Evolutionary conservation across 495 filamentous ascomycete genomes (phyloP).

Genomic region (Trichoderma erinaceum): DNA sequence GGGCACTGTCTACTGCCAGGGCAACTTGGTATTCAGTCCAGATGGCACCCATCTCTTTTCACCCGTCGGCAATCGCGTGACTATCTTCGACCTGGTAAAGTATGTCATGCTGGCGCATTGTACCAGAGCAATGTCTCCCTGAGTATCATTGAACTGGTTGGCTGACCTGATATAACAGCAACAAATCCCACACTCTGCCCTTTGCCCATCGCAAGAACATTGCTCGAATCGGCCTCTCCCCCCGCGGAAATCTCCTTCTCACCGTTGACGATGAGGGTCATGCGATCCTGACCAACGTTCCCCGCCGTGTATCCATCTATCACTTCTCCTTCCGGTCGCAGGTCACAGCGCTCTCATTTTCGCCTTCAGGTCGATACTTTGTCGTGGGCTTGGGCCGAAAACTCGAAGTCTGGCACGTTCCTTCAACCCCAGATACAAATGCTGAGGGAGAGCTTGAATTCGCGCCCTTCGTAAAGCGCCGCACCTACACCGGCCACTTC

Average conservation of each 20-base stretch:
- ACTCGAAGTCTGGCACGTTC: slow-evolving; percentile 93
- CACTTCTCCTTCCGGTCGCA: slow-evolving; percentile 88
- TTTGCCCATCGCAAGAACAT: slow-evolving; percentile 94
- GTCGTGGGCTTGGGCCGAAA: slow-evolving; percentile 77
- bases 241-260: slow-evolving; percentile 82
- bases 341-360: slow-evolving; percentile 81
- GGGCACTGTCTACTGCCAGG: slow-evolving; percentile 94
- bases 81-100: slow-evolving; percentile 95
- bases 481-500: slow-evolving; percentile 80
- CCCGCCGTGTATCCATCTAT: slow-evolving; percentile 76
- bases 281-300: slow-evolving; percentile 84
- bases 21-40: slow-evolving; percentile 92
- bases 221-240: slow-evolving; percentile 75
- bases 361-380: slow-evolving; percentile 85
- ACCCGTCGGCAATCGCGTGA: slow-evolving; percentile 93
- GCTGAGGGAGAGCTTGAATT: slow-evolving; percentile 83
- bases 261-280: slow-evolving; percentile 91
- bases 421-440: slow-evolving; percentile 70
- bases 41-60: slow-evolving; percentile 94
- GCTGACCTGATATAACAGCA: slow-evolving; percentile 50
- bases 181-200: slow-evolving; percentile 91
- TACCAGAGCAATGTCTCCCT: not conserved
- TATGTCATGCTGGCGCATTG: slow-evolving; percentile 39
- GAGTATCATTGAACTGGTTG: not conserved
- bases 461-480: slow-evolving; percentile 85